A percentile compares a stretch with the other conserved stretches of the same genome.
These are phyloP conservation scores for Nectriaceae sp. DNA, from an alignment of 2,329 filamentous ascomycete species.

Conservation along the genomic window DNA sequence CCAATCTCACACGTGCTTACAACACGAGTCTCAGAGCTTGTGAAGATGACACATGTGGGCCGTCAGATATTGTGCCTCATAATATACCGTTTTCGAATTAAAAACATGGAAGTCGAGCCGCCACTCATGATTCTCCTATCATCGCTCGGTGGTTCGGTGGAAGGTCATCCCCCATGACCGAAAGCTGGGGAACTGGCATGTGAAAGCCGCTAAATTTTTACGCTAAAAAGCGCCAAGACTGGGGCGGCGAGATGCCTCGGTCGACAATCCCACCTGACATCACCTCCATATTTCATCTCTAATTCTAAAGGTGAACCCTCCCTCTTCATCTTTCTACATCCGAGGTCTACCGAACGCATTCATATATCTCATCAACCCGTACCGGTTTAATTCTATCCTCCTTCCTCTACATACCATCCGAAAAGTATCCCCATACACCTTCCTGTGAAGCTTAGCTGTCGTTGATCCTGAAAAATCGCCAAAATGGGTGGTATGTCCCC, in stretches of 20 bases:
- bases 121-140: neutral
- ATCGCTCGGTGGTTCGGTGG: neutral
- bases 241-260: conserved; percentile 35
- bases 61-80: no score
- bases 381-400: neutral
- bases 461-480: conserved; percentile 12
- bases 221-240: conserved; percentile 17
- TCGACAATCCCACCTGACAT: conserved; percentile 27
- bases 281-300: conserved; percentile 16
- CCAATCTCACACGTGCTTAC: neutral
- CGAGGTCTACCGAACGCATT: conserved; percentile 25
- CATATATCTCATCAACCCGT: conserved; percentile 17
- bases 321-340: conserved; percentile 23
- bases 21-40: no score
- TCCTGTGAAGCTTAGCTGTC: neutral
- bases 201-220: conserved; percentile 29
- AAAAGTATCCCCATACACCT: no score
- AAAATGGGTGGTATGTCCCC: conserved; percentile 41
- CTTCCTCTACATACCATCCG: no score
- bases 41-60: no score
- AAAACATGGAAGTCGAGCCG: neutral
- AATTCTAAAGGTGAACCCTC: conserved; percentile 13
- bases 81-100: neutral
- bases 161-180: neutral
- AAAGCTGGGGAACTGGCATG: conserved; percentile 34